Base-by-base conservation (phyloP, 2,329 filamentous ascomycete species). In the Tolypocladium tundrense region DNA sequence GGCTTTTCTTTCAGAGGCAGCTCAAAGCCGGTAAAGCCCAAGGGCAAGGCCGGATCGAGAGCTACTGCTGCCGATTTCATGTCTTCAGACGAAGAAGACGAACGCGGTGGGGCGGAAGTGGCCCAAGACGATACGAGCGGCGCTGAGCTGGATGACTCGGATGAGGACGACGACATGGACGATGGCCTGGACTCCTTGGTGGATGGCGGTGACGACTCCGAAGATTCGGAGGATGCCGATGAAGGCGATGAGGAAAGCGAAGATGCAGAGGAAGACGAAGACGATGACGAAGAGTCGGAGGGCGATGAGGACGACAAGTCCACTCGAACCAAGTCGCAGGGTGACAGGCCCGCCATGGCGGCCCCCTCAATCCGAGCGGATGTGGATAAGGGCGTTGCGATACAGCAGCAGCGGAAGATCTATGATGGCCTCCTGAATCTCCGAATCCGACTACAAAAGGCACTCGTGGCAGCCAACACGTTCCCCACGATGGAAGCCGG, bases 371-470 rank as follows among this genome's bases (percentile, higher is more conserved):
- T 64, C 53, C 64, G 65, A 52, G 59, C 65, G 31, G 94, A 97
- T 69, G 85, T 88, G 5, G 84, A 87, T 48, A 97, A 97, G 72
- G 94, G 94, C 14, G 75, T 82, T 57, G 93, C 93, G 0, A 90
- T 99, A 42, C 93, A 91, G 66, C 79, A 86, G 58, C 94, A 99
- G 73, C 85, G 91, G 55, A 87, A 87, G 61, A 85, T 87, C 0
- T 99, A 96, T 67, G 93, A 97, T 65, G 84, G 89, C 0, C 82
- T 97, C 1, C 81, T 99, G 39, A 96, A 96, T 73, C 83, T 91
- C 16, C 86, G 94, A 24, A 97, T 99, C 68, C 89, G 93, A 60
- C 76, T 99, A 21, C 95, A 99, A 71, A 97, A 97, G 72, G 91
- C 90, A 1, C 75, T 99, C 16, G 82, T 94, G 19, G 87, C 89